Evolutionary conservation across 305 asterid genomes (phyloP), one percentile per base, ranked within the genome.

Genomic region (Lippia alba): DNA sequence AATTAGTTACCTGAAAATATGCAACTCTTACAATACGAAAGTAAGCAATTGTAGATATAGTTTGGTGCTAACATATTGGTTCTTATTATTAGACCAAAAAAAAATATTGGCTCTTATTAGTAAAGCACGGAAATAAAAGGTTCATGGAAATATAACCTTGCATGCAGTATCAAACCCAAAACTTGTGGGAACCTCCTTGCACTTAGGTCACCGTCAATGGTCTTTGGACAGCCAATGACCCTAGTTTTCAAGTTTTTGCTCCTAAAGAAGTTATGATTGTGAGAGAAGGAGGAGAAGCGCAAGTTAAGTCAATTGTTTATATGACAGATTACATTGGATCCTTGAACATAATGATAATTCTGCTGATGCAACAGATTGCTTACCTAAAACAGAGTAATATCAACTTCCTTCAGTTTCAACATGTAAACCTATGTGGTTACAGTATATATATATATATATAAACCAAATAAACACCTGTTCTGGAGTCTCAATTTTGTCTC

Each of bases 401-500:
- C 4, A 66, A 51, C 74, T 34, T 56, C n/a, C 50, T 61, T 85
- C 70, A 85, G 73, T 55, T 64, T 61, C 50, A 61, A 41, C 41
- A 40, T 49, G 32, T 49, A 49, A n/a, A 64, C 51, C 18, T 78
- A 34, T 69, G 40, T 59, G 9, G 11, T 51, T 20, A 73, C 30
- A 69, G 32, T 9, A 61, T 24, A 11, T 55, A 19, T 59, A 24
- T 24, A 62, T 53, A 64, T 48, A 56, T 15, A 49, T 19, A 48
- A 69, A 78, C 45, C 30, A 57, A 78, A 74, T 6, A 3, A 39
- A 63, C 56, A 91, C 98, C 92, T 94, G 99, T 61, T 94, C 99
- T 69, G 98, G 98, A 70, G 99, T 91, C 86, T 94, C 99, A 79
- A 94, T 94, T 83, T 94, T 94, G 92, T 94, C 99, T 80, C 99